phyloP scores from a whole-genome alignment of 306 rosid species.

The Sphenostylis stenocarpa region DNA sequence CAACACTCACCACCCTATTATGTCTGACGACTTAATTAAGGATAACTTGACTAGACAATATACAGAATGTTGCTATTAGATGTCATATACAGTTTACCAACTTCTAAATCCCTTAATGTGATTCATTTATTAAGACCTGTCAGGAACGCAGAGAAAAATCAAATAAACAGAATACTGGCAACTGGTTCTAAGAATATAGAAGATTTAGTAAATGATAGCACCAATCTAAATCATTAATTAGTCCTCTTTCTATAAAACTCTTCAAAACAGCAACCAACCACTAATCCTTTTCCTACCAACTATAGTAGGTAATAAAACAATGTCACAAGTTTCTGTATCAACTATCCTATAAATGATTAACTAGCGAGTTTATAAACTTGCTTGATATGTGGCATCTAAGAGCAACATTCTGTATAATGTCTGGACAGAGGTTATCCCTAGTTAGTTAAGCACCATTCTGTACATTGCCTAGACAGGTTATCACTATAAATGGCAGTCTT shows the following conservation, averaged over 20 bases:
- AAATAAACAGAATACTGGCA: background rate
- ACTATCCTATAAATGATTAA: background rate
- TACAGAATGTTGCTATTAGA: slow-evolving; percentile 7
- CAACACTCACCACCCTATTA: background rate
- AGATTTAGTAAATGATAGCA: background rate
- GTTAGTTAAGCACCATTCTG: background rate
- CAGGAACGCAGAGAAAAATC: background rate
- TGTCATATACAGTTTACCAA: background rate
- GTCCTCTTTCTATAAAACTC: background rate
- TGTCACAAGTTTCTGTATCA: background rate
- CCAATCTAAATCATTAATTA: background rate
- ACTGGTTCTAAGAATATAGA: background rate
- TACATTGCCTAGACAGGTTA: background rate
- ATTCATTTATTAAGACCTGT: background rate
- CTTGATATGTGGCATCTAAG: slow-evolving; percentile 4
- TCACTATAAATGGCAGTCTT: background rate
- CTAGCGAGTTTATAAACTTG: background rate
- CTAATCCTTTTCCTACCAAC: background rate
- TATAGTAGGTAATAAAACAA: background rate
- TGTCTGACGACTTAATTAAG: background rate
- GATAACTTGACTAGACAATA: background rate
- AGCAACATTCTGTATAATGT: background rate
- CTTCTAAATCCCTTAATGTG: background rate
- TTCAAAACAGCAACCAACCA: background rate
- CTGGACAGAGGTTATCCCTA: background rate